Conservation (phyloP, 345 rosid genomes). For the Stellera chamaejasme region DNA sequence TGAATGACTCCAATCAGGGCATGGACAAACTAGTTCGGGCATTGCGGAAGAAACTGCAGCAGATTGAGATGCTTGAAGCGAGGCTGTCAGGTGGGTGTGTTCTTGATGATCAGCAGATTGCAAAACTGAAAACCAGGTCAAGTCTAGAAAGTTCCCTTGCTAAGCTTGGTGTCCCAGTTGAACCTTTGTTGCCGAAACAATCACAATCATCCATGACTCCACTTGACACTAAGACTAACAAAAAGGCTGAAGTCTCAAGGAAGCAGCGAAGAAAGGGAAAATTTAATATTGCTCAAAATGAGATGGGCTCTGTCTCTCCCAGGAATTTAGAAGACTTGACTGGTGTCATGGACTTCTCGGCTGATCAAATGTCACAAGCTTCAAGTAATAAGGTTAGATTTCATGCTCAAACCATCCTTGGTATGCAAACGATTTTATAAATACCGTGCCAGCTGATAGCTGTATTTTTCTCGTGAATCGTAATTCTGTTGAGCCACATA, state of each 20-base stretch:
- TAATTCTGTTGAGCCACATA: background rate
- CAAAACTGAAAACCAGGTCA: constrained; percentile 67
- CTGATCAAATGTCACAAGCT: constrained; percentile 26
- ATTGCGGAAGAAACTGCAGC: constrained; percentile 83
- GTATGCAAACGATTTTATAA: no score
- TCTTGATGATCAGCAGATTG: constrained; percentile 92
- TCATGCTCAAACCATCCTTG: background rate
- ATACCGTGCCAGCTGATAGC: background rate
- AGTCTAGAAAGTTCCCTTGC: constrained; percentile 61
- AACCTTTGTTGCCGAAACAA: constrained; percentile 25
- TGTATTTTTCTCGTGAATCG: background rate
- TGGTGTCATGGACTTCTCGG: constrained; percentile 21
- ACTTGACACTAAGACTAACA: constrained; percentile 46
- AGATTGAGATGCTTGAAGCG: constrained; percentile 85
- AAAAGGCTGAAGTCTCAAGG: constrained; percentile 36
- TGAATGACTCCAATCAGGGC: constrained; percentile 40
- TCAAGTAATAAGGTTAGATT: constrained; percentile 43
- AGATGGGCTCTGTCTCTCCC: constrained; percentile 29
- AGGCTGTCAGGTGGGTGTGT: constrained; percentile 58
- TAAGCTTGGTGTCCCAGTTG: constrained; percentile 63
- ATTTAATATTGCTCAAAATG: constrained; percentile 36
- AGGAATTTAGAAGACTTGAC: constrained; percentile 25
- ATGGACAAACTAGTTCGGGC: constrained; percentile 65
- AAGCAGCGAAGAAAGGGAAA: constrained; percentile 69
- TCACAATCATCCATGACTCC: constrained; percentile 26